Conservation (phyloP, 495 filamentous ascomycete genomes). For the Copromyces sp. region DNA sequence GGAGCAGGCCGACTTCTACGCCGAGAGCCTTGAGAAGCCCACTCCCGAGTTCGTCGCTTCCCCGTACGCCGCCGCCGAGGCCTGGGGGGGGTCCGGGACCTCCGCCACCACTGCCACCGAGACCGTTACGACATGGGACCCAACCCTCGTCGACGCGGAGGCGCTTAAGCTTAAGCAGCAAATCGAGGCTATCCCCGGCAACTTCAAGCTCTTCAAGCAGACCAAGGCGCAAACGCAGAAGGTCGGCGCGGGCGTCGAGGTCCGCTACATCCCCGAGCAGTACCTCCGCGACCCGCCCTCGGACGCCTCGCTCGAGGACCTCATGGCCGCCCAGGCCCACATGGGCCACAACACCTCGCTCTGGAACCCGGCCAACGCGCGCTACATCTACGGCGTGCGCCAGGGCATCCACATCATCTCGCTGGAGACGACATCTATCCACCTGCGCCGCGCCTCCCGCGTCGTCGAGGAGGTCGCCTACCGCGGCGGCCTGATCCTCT, state of each 20-base stretch:
- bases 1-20: background rate
- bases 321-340: constrained; percentile 85
- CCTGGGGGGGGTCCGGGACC: background rate
- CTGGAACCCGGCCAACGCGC: constrained; percentile 91
- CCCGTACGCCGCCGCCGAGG: background rate
- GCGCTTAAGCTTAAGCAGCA: constrained; percentile 9
- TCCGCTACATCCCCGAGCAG: constrained; percentile 57
- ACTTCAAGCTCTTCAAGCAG: constrained; percentile 15
- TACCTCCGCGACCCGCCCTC: constrained; percentile 61
- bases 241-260: constrained; percentile 44
- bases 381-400: constrained; percentile 89
- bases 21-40: background rate
- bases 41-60: background rate
- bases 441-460: constrained; percentile 80
- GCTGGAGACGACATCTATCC: constrained; percentile 73
- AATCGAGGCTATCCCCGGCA: constrained; percentile 20
- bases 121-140: background rate
- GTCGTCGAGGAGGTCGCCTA: constrained; percentile 81
- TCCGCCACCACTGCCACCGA: background rate
- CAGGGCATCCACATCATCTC: constrained; percentile 90
- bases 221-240: constrained; percentile 23
- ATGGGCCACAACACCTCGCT: constrained; percentile 84
- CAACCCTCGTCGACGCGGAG: constrained; percentile 2
- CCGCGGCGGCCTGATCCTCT: constrained; percentile 75
- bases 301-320: constrained; percentile 80